phyloP scores from a whole-genome alignment of 1,284 basidiomycete species.

The Leccinum pseudoinsigne region DNA sequence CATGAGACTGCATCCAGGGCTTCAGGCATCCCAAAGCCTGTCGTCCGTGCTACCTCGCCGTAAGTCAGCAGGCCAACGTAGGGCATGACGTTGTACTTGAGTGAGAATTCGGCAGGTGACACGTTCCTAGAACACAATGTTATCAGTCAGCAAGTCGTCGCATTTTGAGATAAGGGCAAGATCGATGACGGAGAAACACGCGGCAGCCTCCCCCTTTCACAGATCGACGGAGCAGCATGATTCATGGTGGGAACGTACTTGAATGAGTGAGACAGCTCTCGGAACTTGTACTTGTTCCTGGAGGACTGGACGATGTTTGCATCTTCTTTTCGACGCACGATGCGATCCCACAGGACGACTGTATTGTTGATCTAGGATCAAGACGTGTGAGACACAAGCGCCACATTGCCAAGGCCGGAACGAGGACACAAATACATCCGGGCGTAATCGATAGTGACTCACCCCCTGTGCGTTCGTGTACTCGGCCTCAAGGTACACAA shows the following conservation, averaged over 20 bases:
- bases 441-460: constrained; percentile 32
- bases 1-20: constrained; percentile 38
- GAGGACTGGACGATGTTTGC: constrained; percentile 56
- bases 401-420: constrained; percentile 7
- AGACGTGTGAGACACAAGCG: constrained; percentile 13
- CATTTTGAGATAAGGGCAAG: constrained; percentile 19
- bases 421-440: constrained; percentile 10
- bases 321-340: constrained; percentile 77
- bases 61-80: constrained; percentile 79
- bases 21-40: constrained; percentile 52
- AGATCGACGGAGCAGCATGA: constrained; percentile 11
- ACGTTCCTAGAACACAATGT: constrained; percentile 49
- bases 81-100: constrained; percentile 92
- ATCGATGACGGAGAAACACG: constrained; percentile 23
- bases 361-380: constrained; percentile 68
- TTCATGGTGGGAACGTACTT: constrained; percentile 52
- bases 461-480: constrained; percentile 74
- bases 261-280: constrained; percentile 76
- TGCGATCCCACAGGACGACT: constrained; percentile 91
- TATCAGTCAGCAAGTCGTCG: constrained; percentile 17
- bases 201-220: constrained; percentile 15
- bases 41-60: constrained; percentile 71
- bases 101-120: constrained; percentile 65
- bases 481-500: constrained; percentile 81
- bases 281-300: constrained; percentile 83